Base-by-base conservation (phyloP, 2,329 filamentous ascomycete species). In the Diaporthe vaccinii region DNA sequence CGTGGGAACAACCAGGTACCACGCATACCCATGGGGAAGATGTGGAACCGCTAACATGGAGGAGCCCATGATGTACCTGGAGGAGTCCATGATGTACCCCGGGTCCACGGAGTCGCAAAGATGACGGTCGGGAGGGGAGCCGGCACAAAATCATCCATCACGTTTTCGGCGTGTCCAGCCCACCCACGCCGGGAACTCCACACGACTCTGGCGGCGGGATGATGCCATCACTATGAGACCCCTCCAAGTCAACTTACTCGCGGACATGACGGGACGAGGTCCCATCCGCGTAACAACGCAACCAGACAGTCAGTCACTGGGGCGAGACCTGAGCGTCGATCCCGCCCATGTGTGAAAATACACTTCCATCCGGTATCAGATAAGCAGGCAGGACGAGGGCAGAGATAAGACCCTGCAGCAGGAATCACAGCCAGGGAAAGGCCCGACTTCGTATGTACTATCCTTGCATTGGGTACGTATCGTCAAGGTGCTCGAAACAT, bases 11-110 rank as follows among this genome's bases (percentile, higher is more conserved):
- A 22, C 31, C 39, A 72, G 44, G 46, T 65, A 65, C 41, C 28
- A 31, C 55, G 74, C 53, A 72, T 41, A 71, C 49, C 53, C 75
- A 55, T 73, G 55, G 39, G 41, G 39, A 49, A 72, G 39, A 39
- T 72, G 73, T 76, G 75, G 75, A 57, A 72, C 75, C 68, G 41
- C 53, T 53, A 62, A 65, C 28, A 39, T 55, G 65, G 65, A 55
- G 49, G 34, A 41, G n/a, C 4, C 65, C 34, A 69, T 69, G 65
- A 69, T 69, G 65, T 69, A 69, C 49, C 65, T 8, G 31, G 65
- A 53, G 46, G 46, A 53, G 65, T 39, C 46, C 46, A 69, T 55
- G 46, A 69, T 55, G 49, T 69, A 69, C 49, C 65, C 49, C 7
- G 46, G 14, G 6, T 9, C 65, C 65, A 20, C 41, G 46, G 14